Base-by-base conservation (phyloP, 345 rosid species). In the Populus deltoides region DNA sequence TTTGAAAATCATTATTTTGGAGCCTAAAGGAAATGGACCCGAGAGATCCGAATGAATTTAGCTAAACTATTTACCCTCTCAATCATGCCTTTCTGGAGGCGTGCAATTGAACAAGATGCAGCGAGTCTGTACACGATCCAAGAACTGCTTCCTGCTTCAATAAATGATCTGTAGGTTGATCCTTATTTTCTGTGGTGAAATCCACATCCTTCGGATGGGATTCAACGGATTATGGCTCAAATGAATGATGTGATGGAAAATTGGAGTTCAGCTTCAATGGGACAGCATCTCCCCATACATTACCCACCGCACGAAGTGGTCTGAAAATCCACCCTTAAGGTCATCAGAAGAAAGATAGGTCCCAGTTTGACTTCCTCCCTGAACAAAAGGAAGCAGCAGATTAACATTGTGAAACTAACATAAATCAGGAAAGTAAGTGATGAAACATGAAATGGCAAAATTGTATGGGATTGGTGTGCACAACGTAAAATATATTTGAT, bases 291-390 rank as follows among this genome's bases (percentile, higher is more conserved):
- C 93, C 55, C 93, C 98, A 22, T 89, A 75, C 38, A 78, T 85
- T 57, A 96, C 92, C 99, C 99, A 96, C 66, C 82, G 82, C 43
- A 61, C 75, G 66, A 91, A 96, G 63, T 88, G 84, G 68, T 86
- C 79, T 25, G 94, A 80, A 70, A 84, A 89, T 75, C 81, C 85
- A 45, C 75, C 71, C 59, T 68, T 31, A 41, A 57, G 70, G 6
- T 78, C 79, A 70, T 80, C 77, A 0, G 71, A 29, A 9, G 66
- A 24, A 51, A 71, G 61, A 13, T 80, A 73, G 1, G 76, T 79
- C 18, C 68, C 83, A 0, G 43, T 80, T 36, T 76, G 78, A 71
- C 80, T 85, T 66, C 85, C 83, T 82, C 85, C 89, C 96, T 92
- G 85, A 63, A 70, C 55, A 31, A 47, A 35, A 35, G 55, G 49